Percentiles rank a stretch among this genome's conserved stretches.
These are phyloP conservation scores for Pyrenochaeta sp. DNA, from an alignment of 2,329 filamentous ascomycete genomes.

Conservation along the genomic window DNA sequence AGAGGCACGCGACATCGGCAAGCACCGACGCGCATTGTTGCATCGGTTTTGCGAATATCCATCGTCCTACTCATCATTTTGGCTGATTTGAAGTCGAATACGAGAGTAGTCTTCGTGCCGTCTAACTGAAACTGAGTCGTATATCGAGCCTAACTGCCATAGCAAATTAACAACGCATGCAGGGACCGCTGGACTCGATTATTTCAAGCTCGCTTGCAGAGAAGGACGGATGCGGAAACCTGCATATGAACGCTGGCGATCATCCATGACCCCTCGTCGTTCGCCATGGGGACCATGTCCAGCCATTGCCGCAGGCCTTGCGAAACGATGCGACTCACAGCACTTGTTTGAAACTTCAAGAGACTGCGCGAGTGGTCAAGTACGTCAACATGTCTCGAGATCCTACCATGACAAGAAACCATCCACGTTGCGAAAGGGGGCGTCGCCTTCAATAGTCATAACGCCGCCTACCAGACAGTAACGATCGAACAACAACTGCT, in stretches of 20 bases:
- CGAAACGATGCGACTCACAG: slow-evolving; percentile 16
- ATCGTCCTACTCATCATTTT: not conserved
- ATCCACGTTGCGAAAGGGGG: slow-evolving; percentile 22
- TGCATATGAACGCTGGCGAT: slow-evolving; percentile 14
- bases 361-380: slow-evolving; percentile 9
- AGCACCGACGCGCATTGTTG: slow-evolving; percentile 2
- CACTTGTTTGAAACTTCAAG: slow-evolving; percentile 19
- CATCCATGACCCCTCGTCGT: slow-evolving; percentile 8
- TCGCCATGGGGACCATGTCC: slow-evolving; percentile 17
- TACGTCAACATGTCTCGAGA: slow-evolving; percentile 2
- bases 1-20: slow-evolving; percentile 15
- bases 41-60: not conserved
- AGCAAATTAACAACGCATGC: slow-evolving; percentile 4
- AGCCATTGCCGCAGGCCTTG: slow-evolving; percentile 14
- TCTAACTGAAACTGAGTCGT: slow-evolving; percentile 1
- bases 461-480: slow-evolving; percentile 8
- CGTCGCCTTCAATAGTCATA: slow-evolving; percentile 9
- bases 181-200: slow-evolving; percentile 7
- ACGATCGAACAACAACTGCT: slow-evolving; percentile 18
- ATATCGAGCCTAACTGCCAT: slow-evolving; percentile 6
- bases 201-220: slow-evolving; percentile 6
- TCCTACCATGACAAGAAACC: slow-evolving; percentile 8
- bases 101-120: not conserved
- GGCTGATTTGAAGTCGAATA: not conserved
- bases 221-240: slow-evolving; percentile 12